Conservation (phyloP, 1,284 basidiomycete species). For the Filobasidium uniguttulatum region DNA sequence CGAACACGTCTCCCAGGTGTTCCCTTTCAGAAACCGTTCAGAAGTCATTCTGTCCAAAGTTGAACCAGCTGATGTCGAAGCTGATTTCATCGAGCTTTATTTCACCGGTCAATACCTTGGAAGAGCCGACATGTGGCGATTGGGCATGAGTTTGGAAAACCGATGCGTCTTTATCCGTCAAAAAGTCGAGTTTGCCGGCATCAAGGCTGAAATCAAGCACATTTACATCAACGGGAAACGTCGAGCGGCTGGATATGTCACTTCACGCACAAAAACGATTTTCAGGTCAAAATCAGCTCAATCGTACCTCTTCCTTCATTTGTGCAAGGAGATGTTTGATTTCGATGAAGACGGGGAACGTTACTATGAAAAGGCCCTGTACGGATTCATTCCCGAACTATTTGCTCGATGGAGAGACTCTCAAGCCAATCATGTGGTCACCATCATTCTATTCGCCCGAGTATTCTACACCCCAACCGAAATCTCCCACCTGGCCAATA, state of each 20-base stretch:
- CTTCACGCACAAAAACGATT: conserved; percentile 69
- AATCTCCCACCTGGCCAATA: conserved; percentile 46
- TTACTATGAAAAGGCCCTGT: conserved; percentile 90
- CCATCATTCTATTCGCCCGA: conserved; percentile 85
- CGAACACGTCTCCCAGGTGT: conserved; percentile 19
- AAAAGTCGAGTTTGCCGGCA: conserved; percentile 41
- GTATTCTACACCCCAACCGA: conserved; percentile 81
- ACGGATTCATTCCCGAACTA: conserved; percentile 68
- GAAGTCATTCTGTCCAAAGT: conserved; percentile 45
- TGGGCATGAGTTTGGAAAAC: conserved; percentile 52
- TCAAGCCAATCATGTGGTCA: conserved; percentile 82
- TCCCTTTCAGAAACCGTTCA: conserved; percentile 32
- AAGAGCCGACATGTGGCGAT: conserved; percentile 83
- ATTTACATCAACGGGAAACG: conserved; percentile 56
- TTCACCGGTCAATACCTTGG: conserved; percentile 88
- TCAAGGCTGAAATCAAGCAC: conserved; percentile 60
- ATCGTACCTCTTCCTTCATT: conserved; percentile 76
- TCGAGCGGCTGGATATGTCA: conserved; percentile 69
- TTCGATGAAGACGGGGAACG: conserved; percentile 93
- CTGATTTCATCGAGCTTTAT: conserved; percentile 72
- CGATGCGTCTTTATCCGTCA: conserved; percentile 49
- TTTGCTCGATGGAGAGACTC: conserved; percentile 69
- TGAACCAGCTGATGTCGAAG: conserved; percentile 48
- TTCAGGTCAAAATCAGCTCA: conserved; percentile 85
- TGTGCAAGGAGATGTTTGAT: conserved; percentile 91